Percentiles rank a stretch among this genome's conserved stretches.
Conservation (phyloP, 768 basidiomycete species). For the Auricularia heimuer region DNA sequence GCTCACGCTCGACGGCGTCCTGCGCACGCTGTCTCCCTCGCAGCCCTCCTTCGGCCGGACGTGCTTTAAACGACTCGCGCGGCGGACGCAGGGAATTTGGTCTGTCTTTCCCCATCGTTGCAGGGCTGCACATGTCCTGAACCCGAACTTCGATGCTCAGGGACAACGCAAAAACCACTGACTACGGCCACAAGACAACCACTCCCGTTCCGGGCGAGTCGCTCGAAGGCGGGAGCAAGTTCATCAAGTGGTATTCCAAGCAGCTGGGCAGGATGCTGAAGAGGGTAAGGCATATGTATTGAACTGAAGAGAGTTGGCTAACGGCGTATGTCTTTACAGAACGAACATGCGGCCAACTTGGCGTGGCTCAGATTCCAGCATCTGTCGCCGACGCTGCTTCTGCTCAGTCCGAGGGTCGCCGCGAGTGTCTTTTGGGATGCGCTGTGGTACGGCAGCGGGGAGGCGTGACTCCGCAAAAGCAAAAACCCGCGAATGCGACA, state of each 20-base stretch:
- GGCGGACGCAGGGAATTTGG: background rate
- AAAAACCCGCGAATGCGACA: no score
- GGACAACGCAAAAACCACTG: background rate
- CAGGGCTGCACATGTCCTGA: no score
- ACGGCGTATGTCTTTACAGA: no score
- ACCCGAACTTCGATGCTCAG: background rate
- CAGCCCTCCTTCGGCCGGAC: background rate
- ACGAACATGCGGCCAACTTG: no score
- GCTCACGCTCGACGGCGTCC: background rate
- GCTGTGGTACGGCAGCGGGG: no score
- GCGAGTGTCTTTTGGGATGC: no score
- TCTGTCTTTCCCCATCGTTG: background rate
- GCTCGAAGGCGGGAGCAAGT: background rate
- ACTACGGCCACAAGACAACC: background rate
- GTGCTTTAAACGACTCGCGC: background rate
- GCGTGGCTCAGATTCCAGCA: no score
- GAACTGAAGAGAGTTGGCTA: no score
- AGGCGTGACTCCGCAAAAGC: no score
- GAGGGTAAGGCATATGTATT: no score
- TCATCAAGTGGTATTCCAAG: background rate
- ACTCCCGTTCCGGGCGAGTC: background rate
- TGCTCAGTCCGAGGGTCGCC: no score
- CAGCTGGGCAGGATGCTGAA: background rate
- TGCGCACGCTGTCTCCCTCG: background rate
- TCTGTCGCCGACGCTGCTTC: no score